These are phyloP conservation scores for Colletotrichum shisoi DNA, from an alignment of 2,329 filamentous ascomycete species.

Conservation along the genomic window DNA sequence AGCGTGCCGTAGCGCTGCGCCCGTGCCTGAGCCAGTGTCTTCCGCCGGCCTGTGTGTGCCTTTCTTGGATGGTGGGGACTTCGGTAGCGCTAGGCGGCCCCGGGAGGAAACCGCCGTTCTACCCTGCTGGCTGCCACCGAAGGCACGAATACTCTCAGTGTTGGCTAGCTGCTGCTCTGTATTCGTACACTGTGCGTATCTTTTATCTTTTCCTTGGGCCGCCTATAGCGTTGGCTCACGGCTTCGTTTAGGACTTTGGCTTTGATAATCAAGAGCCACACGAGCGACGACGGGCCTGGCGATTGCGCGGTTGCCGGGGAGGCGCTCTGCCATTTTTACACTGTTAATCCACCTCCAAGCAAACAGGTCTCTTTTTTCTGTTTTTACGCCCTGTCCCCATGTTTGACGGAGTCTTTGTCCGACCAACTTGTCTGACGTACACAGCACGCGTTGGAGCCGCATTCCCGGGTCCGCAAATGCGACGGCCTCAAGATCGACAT, in stretches of 20 bases:
- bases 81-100: slow-evolving; percentile 24
- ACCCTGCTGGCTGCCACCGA: not conserved
- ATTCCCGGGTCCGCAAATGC: not conserved
- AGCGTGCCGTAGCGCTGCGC: slow-evolving; percentile 2
- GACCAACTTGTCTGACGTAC: not conserved
- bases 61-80: slow-evolving; percentile 5
- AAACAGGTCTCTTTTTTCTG: not conserved
- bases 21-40: slow-evolving; percentile 32
- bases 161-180: not conserved
- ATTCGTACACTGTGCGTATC: not conserved
- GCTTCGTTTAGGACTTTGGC: not conserved
- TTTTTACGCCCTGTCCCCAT: not conserved
- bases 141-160: too few relatives aligned
- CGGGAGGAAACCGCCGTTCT: slow-evolving; percentile 15
- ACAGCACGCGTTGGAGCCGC: slow-evolving; percentile 11
- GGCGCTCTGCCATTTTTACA: slow-evolving; percentile 35
- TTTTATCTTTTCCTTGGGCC: slow-evolving; percentile 1
- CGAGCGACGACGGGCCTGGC: slow-evolving; percentile 7
- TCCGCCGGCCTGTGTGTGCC: slow-evolving; percentile 2
- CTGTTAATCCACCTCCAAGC: slow-evolving; percentile 17
- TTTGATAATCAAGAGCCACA: slow-evolving; percentile 1
- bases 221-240: not conserved
- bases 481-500: slow-evolving; percentile 15
- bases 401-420: not conserved
- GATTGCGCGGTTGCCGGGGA: slow-evolving; percentile 26